Evolutionary conservation across 2,329 filamentous ascomycete genomes (phyloP), one percentile per base, ranked within the genome.

Genomic region (Botrytis cinerea): DNA sequence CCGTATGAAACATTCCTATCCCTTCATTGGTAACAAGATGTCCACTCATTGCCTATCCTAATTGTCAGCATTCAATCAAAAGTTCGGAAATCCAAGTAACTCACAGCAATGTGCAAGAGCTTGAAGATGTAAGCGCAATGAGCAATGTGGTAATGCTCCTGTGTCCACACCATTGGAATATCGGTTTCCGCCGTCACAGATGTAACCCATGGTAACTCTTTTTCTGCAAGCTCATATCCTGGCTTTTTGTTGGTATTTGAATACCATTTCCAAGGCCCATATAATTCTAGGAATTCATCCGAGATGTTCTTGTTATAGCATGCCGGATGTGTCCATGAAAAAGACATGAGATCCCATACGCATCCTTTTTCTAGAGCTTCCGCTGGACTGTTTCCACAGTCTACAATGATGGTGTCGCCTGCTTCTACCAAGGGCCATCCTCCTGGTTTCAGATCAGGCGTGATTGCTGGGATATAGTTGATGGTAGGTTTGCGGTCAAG

Each of bases 321-420:
- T 28, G 43, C 54, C 12, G 64, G 64, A 64, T 63, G 72, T 14
- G 57, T 64, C 72, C 72, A 73, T 28, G 43, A 43, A 28, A 70
- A 73, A 22, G 43, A 61, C 72, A 73, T 73, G 59, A 70, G 45
- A 57, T 73, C 72, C 64, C 64, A 73, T 14, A 73, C 38, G 12
- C 72, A 73, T 8, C 72, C 72, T 43, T 51, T 54, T 32, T 40
- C 72, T 54, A 70, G 14, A 4, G 72, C 72, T 14, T 73, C 72
- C 6, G 59, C 28, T 46, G 72, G 72, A 61, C 22, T 64, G 22
- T 35, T 70, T 14, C 72, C 72, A 70, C 72, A 73, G 59, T 62
- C 59, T 62, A 40, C 59, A 12, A 62, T 62, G 4, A 40, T 25
- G 22, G 35, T 38, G 22, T 40, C 38, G 22, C 59, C 59, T 25